Percentiles rank a stretch among this genome's conserved stretches.
Evolutionary conservation across 2,329 filamentous ascomycete species (phyloP).

Genomic region (Aspergillus phoenicis): DNA sequence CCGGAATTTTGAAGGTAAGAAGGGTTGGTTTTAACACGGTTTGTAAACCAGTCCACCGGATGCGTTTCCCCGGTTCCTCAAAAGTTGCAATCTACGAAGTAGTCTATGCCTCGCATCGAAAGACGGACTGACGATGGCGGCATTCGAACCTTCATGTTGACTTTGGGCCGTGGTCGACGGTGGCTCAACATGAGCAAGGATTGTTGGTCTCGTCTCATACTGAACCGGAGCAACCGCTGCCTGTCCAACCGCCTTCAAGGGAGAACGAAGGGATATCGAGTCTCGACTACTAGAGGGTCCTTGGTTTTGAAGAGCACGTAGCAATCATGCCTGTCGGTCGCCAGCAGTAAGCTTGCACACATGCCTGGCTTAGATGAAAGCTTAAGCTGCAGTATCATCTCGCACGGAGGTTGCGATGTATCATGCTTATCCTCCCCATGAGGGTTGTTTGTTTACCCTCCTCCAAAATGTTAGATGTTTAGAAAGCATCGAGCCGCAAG

Average conservation of each 20-base stretch:
- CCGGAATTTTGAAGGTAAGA: not conserved
- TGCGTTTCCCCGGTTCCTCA: not conserved
- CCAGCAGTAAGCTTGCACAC: conserved; percentile 3
- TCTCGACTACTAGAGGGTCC: not conserved
- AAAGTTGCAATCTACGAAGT: not conserved
- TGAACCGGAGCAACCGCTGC: not conserved
- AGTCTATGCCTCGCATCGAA: not conserved
- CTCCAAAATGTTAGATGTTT: not conserved
- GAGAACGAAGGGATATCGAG: not conserved
- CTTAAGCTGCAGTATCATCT: conserved; percentile 5
- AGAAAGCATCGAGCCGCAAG: conserved; percentile 24
- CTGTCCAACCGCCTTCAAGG: conserved; percentile 1
- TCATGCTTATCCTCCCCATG: conserved; percentile 2
- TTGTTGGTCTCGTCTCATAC: conserved; percentile 1
- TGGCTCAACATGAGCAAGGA: not conserved
- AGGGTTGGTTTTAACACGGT: not conserved
- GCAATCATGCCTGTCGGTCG: not conserved
- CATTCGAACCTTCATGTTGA: not conserved
- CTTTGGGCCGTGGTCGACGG: not conserved
- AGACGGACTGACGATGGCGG: not conserved
- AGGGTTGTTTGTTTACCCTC: conserved; percentile 1
- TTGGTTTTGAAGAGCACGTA: not conserved
- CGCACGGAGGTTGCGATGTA: not conserved
- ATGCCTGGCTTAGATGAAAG: conserved; percentile 1
- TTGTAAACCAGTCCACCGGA: not conserved